Base-by-base conservation (phyloP, 2,329 filamentous ascomycete species). In the Mollisiaceae sp. region DNA sequence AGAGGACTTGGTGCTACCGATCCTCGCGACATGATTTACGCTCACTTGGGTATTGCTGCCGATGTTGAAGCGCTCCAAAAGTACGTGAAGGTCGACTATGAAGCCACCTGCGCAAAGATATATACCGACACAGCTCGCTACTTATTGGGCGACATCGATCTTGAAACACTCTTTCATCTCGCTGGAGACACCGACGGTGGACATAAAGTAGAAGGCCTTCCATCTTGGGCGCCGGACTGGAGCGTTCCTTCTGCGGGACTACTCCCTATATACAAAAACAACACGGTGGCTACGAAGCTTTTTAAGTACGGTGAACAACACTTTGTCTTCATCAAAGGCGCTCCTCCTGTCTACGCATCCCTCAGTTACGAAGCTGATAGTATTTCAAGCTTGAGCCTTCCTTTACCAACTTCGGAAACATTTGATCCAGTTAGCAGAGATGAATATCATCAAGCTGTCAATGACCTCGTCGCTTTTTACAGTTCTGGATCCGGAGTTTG, bases 301-400 rank as follows among this genome's bases (percentile, higher is more conserved):
- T 14, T 35, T 24, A 32, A 27, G 20, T 18, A 8, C 4, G 38
- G 36, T 11, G 45, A 55, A 57, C 50, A 63, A 47, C 38, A 63
- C 20, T 58, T 32, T 32, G 8, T 27, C 18, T 58, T 58, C 41
- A 9, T 52, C 3, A 54, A n/a, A 18, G 50, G n/a, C 14, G 15
- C 27, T 32, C 6, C 22, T 54, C 50, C 22, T 54, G 8, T 54
- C 4, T 24, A 32, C 18, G 22, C 50, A 54, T 54, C 12, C 22
- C 50, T 54, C 14, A 24, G 60, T 1, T 63, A 63, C 22, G 47
- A 63, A 39, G 54, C 58, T 36, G 60, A 63, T 14, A 35, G 18
- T n/a, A 45, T 63, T 12, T 18, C n/a, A 8, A 45, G 45, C 20
- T 24, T 50, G 9, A 63, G 60, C 24, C 35, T 57, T 4, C 11